These are phyloP conservation scores for Claviceps sp. DNA, from an alignment of 2,329 filamentous ascomycete species.

Conservation along the genomic window DNA sequence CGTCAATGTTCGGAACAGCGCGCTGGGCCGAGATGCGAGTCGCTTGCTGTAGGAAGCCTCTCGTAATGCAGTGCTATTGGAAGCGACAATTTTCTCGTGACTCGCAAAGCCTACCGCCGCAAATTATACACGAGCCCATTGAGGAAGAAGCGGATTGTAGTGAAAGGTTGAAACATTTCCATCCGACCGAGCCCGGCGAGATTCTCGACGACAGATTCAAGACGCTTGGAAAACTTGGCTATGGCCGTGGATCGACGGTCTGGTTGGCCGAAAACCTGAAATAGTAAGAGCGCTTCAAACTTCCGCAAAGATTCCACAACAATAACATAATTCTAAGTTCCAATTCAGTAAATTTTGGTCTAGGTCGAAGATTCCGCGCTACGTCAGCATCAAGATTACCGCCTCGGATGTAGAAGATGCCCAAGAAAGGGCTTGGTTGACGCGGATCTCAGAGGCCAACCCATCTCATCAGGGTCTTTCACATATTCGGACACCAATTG, in stretches of 20 bases:
- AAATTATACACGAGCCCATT: conserved; percentile 4
- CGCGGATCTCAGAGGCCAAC: conserved; percentile 8
- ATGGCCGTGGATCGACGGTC: conserved; percentile 5
- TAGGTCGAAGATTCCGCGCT: too few species aligned
- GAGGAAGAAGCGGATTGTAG: conserved; percentile 10
- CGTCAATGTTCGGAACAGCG: too few species aligned
- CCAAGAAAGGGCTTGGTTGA: conserved; percentile 5
- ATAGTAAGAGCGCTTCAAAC: background rate
- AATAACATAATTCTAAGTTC: too few species aligned
- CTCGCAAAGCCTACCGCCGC: too few species aligned
- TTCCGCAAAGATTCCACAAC: too few species aligned
- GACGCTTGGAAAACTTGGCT: conserved; percentile 22
- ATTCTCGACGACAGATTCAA: conserved; percentile 22
- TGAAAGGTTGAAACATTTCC: conserved; percentile 7
- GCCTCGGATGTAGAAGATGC: conserved; percentile 5
- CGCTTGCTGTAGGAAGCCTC: too few species aligned
- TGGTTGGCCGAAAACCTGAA: conserved; percentile 20
- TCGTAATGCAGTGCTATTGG: too few species aligned
- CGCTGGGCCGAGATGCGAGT: too few species aligned
- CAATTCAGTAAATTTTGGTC: too few species aligned
- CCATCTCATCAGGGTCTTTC: conserved; percentile 8
- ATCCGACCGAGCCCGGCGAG: conserved; percentile 11
- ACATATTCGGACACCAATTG: conserved; percentile 6
- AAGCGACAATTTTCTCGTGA: too few species aligned
- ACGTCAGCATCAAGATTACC: too few species aligned